phyloP scores from a whole-genome alignment of 441 rosid genomes.

The Sinapis alba region DNA sequence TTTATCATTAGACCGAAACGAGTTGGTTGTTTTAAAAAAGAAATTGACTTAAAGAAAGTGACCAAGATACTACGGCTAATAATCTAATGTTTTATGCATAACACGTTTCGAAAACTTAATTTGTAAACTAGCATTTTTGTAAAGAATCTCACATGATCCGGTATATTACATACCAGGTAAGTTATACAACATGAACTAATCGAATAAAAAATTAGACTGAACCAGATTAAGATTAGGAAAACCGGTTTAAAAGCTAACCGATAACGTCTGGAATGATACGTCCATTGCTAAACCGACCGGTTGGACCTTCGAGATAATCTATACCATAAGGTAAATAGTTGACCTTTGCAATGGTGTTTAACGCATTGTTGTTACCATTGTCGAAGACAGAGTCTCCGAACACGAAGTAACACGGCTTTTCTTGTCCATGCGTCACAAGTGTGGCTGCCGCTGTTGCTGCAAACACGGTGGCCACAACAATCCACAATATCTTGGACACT shows the following conservation, averaged over 20 bases:
- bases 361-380: constrained; percentile 52
- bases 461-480: constrained; percentile 23
- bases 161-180: not conserved
- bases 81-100: not conserved
- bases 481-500: constrained; percentile 28
- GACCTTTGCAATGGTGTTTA: constrained; percentile 42
- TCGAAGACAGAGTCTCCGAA: constrained; percentile 54
- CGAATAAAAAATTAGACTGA: not conserved
- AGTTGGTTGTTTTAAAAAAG: too few species aligned
- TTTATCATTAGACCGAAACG: too few species aligned
- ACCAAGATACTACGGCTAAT: not conserved
- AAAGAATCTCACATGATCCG: not conserved
- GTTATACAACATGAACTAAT: not conserved
- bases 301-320: constrained; percentile 48
- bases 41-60: not conserved
- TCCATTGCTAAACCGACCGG: constrained; percentile 58
- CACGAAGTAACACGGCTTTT: constrained; percentile 51
- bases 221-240: not conserved
- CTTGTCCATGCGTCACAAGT: constrained; percentile 12
- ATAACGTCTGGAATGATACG: constrained; percentile 44
- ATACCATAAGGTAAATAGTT: constrained; percentile 53
- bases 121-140: not conserved
- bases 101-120: not conserved
- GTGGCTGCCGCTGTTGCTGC: not conserved
- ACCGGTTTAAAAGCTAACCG: constrained; percentile 31